These are phyloP conservation scores for Penicillium sp. DNA, from an alignment of 2,329 filamentous ascomycete species.

Conservation along the genomic window DNA sequence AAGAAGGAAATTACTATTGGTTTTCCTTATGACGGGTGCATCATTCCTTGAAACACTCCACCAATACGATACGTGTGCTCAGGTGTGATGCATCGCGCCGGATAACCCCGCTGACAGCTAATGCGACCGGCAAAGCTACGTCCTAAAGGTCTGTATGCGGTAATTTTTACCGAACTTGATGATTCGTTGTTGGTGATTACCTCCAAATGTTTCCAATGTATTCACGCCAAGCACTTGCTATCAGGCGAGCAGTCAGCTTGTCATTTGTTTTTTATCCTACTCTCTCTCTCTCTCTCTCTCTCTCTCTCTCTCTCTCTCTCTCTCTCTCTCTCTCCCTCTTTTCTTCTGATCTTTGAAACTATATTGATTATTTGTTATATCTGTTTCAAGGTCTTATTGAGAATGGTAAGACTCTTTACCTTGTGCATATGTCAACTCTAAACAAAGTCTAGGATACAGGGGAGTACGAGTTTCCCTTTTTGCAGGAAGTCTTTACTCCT, in stretches of 20 bases:
- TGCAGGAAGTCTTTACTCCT: slow-evolving; percentile 30
- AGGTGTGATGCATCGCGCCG: background rate
- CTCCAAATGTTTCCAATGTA: background rate
- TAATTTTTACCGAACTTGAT: slow-evolving; percentile 12
- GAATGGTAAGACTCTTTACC: background rate
- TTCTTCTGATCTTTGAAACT: no score
- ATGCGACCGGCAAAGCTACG: background rate
- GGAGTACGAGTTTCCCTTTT: slow-evolving; percentile 31
- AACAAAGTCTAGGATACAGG: slow-evolving; percentile 10
- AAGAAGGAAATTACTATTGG: background rate
- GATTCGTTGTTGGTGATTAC: slow-evolving; percentile 7
- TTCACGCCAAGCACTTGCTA: slow-evolving; percentile 1
- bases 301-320: no score
- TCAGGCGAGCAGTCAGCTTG: background rate
- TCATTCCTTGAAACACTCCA: background rate
- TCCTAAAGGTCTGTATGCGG: background rate
- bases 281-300: no score
- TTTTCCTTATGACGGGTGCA: background rate
- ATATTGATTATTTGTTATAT: no score
- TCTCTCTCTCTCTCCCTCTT: no score
- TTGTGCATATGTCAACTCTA: background rate
- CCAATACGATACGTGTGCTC: background rate
- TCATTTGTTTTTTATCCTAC: no score
- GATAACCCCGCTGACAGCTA: background rate
- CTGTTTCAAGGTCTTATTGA: background rate